These are phyloP conservation scores for Cardamine resedifolia DNA, from an alignment of 345 rosid species.

Conservation along the genomic window DNA sequence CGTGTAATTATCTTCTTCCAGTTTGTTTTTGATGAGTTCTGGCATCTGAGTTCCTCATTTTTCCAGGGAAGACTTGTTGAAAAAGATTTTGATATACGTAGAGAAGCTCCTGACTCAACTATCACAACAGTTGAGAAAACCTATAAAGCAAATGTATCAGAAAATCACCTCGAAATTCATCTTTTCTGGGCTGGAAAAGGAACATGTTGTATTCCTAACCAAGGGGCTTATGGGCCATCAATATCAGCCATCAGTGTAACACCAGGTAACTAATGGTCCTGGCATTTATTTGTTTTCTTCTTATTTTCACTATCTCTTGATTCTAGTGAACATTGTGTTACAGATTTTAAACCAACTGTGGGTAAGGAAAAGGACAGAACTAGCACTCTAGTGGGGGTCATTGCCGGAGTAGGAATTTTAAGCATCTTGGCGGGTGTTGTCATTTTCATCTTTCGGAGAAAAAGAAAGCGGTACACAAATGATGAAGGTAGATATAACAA, in stretches of 20 bases:
- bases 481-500: conserved; percentile 48
- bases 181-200: conserved; percentile 46
- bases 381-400: conserved; percentile 32
- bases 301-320: too few relatives aligned
- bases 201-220: conserved; percentile 41
- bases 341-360: too few relatives aligned
- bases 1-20: neutral
- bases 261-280: conserved; percentile 44
- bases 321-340: too few relatives aligned
- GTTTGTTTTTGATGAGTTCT: too few relatives aligned
- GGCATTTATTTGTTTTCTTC: too few relatives aligned
- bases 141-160: too few relatives aligned
- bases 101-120: neutral
- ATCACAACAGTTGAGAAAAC: too few relatives aligned
- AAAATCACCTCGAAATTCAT: conserved; percentile 19
- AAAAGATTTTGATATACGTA: neutral
- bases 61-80: neutral
- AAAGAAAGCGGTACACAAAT: conserved; percentile 30
- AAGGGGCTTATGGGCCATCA: conserved; percentile 40
- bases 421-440: conserved; percentile 33
- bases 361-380: neutral
- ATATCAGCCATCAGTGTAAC: conserved; percentile 58
- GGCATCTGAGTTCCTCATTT: too few relatives aligned
- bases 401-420: conserved; percentile 20
- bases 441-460: conserved; percentile 35